Base-by-base conservation (phyloP, 768 basidiomycete species). In the Boletus rubropictus region DNA sequence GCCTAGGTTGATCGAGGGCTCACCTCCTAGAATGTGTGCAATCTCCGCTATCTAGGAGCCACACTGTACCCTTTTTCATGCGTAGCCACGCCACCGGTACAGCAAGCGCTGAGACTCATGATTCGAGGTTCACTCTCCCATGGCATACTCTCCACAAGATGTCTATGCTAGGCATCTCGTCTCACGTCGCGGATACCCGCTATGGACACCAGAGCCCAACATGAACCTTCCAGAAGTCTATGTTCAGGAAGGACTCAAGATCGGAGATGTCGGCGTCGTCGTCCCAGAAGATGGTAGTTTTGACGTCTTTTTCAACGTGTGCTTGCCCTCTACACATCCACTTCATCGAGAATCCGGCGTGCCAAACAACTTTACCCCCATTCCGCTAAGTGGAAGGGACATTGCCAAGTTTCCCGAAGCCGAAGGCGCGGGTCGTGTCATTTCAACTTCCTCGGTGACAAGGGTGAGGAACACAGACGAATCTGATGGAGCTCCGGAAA, bases 191-290 rank as follows among this genome's bases (percentile, higher is more conserved):
- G 69, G 70, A 4, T 63, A 64, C 42, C 65, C 64, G 0, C 42
- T 69, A 6, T 70, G 63, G 65, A 57, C 55, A n/a, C 68, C 67
- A 24, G 59, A 63, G 11, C 61, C 64, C 0, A 53, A 57, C 34
- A 47, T 47, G 38, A 49, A 34, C 9, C 50, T 68, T 11, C 62
- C 63, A 7, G 41, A 46, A 4, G 41, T 46, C 1, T 66, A 71
- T 25, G 46, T 53, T 21, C 39, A 29, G 7, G 37, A 51, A 24
- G 69, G 68, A 1, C 53, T 66, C 40, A 59, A 51, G 32, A 66
- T 70, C 7, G 70, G 69, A 1, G 69, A 72, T 45, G 64, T 71
- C 4, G 66, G 67, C 3, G 54, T 69, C 24, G 44, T 70, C 18
- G 61, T 56, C 25, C 50, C 63, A 6, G 55, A 55, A 12, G 53